Evolutionary conservation across 148 eudicot genomes (phyloP), one percentile per base, ranked within the genome.

Genomic region (Hydrangea macrophylla): DNA sequence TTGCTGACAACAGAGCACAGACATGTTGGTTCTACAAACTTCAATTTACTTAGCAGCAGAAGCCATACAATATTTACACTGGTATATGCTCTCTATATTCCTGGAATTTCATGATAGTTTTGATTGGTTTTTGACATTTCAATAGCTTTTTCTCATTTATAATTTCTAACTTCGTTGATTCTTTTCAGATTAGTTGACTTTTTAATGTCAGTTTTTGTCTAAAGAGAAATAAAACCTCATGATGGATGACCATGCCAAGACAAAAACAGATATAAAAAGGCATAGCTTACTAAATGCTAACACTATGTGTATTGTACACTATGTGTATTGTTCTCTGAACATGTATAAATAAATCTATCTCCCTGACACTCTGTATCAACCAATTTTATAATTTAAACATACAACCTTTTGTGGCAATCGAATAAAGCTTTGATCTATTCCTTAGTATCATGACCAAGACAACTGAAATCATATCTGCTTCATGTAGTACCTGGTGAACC

Each of bases 11-110:
- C 96, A 94, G 99, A 94, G 82, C 99, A 94, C 78, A 81, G 99
- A 69, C 99, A 94, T 79, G 99, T 94, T 60, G 99, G 99, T 73
- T 90, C 99, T 24, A 94, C 99, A 58, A 94, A 94, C 74, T 94
- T 94, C 83, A 94, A 94, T 83, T 72, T 91, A 64, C 97, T 76
- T 75, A 94, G 99, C 88, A 94, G 99, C 88, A 88, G 99, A 84
- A 94, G 99, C 74, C 99, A 94, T 76, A 94, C 99, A 32, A 90
- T 94, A 72, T 94, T 94, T 76, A 94, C 99, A 66, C 83, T 94
- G 99, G 99, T 94, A 85, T 68, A 76, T 65, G 63, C 27, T 26
- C 10, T 26, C 11, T 60, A 39, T 36, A 23, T 60, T 7, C 50
- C 26, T 64, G 44, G 20, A 58, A 39, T 68, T 31, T 7, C 8